Base-by-base conservation (phyloP, 352 stramenopile species). In the Globisporangium megalacanthum region DNA sequence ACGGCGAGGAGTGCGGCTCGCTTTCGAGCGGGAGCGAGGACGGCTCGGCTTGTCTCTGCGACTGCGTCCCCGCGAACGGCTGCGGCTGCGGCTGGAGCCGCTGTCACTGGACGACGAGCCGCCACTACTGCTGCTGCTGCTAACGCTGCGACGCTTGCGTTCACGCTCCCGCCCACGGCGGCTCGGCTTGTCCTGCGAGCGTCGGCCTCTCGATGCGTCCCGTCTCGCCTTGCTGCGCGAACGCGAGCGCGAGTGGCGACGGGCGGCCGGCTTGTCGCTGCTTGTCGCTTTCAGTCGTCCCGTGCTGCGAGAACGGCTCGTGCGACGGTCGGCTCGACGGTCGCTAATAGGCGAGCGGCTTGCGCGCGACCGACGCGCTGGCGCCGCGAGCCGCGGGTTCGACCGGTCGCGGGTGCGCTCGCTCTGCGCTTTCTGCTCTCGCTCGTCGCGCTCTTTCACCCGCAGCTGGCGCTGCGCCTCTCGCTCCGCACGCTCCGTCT, bases 401-500 rank as follows among this genome's bases (percentile, higher is more conserved):
- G 66, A 71, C 14, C 57, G 60, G 36, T 70, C 65, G 8, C 72
- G 75, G 29, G 82, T 61, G 9, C 58, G 70, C n/a, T n/a, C n/a
- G 49, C 62, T 67, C 54, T 63, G 66, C 8, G 63, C 29, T 22
- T 75, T 61, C 49, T 73, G 59, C 19, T 54, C 45, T 2, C 60
- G 62, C 41, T 77, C 67, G n/a, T 79, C 62, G 20, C 68, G 71
- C 58, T 81, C 65, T 29, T 82, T 72, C 5, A 70, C 6, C 1
- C 76, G 66, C 37, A 52, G 51, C 41, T 68, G 59, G 1, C 67
- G 72, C 5, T 62, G 68, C 14, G 69, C 56, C 36, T 86, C 75
- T 11, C 75, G 76, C 54, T 86, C 72, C 29, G 83, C 71, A 5
- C 61, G 66, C 60, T 88, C 73, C 25, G 76, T 53, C 53, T 87